phyloP scores from a whole-genome alignment of 768 basidiomycete species.

The Leccinum sublutescens region DNA sequence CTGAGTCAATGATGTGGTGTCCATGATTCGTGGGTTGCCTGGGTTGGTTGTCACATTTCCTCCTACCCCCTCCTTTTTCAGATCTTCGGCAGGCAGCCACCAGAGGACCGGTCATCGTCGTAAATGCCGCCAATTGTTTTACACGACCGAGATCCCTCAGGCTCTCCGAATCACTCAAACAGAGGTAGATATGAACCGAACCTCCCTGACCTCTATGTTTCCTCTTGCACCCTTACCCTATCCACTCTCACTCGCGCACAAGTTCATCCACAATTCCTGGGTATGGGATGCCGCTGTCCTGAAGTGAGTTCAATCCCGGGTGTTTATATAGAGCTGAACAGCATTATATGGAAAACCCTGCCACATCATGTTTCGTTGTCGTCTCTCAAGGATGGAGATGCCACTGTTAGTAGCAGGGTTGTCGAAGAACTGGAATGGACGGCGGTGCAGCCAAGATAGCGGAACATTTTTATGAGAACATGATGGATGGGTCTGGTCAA shows the following conservation, averaged over 20 bases:
- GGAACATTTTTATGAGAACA: neutral
- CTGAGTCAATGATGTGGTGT: neutral
- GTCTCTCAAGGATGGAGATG: neutral
- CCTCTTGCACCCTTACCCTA: neutral
- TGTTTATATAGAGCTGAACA: neutral
- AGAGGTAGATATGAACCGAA: neutral
- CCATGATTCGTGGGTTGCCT: neutral
- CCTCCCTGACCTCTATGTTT: neutral
- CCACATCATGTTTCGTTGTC: neutral
- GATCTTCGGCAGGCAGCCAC: neutral
- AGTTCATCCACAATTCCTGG: neutral
- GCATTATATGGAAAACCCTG: constrained; percentile 3
- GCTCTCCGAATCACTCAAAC: neutral
- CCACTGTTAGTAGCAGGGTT: neutral
- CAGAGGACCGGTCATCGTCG: neutral
- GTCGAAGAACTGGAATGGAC: neutral
- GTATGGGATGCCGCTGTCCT: neutral
- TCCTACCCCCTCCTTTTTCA: neutral
- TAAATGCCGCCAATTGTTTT: neutral
- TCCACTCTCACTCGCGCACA: neutral
- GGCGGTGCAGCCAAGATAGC: neutral
- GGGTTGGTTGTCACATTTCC: neutral
- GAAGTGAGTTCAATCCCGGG: neutral
- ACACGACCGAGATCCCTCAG: neutral
- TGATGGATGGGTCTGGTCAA: neutral